Base-by-base conservation (phyloP, 768 basidiomycete genomes). In the Mycena crocata region DNA sequence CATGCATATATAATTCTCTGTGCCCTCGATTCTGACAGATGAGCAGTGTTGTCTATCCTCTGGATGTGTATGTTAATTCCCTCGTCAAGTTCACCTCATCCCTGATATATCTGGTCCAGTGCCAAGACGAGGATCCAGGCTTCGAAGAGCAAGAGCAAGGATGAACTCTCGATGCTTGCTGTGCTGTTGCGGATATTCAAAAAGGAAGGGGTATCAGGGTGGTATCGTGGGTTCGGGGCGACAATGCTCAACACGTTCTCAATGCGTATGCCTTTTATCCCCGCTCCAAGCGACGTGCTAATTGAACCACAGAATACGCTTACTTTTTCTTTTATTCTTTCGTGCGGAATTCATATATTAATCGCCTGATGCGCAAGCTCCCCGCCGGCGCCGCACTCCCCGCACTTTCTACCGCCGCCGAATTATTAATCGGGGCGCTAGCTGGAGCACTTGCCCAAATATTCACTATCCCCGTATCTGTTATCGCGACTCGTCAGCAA, bases 241-340 rank as follows among this genome's bases (percentile, higher is more conserved):
- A 98, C 94, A 44, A 99, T 99, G 97, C 82, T 99, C 71, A 98
- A 98, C 79, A 98, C 95, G 1, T 99, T 99, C 79, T 97, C 95
- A 39, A 93, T 93, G 90, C 96, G 97, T 96, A 74, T 74, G 94
- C 42, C 31, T 44, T 68, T 65, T 56, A 72, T 69, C 6, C 24
- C 34, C 8, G 35, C 37, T 14, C n/a, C 2, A 35, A 34, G 39
- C 28, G 26, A 13, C 39, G n/a, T 28, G 48, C 66, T 34, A 26
- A 40, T 32, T 50, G n/a, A 28, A 34, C 56, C 37, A 45, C 68
- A 98, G 96, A 98, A 89, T 98, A 96, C 75, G 97, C 98, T 28
- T 99, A 99, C 82, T 99, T 99, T 86, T 99, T 97, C 86, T 99
- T 98, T 83, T 98, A 99, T 78, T 93, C 96, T 24, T 85, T 95